phyloP scores from a whole-genome alignment of 176 grass and related monocot genomes.

The Rhynchospora tenuis region DNA sequence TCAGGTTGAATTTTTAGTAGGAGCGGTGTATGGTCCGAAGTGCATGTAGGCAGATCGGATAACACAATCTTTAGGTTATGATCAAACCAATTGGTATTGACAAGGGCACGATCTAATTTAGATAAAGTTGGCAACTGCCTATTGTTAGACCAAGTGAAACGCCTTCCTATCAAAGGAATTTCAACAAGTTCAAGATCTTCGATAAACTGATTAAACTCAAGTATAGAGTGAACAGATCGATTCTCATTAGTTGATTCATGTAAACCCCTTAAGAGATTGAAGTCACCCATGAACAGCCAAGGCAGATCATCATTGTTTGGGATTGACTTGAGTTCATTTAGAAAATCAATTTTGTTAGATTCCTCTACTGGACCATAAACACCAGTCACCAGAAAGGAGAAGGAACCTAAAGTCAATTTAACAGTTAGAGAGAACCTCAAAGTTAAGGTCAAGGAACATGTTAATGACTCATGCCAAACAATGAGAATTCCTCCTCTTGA shows the following conservation, averaged over 20 bases:
- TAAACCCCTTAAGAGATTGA: too few relatives aligned
- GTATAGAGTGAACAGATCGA: not conserved
- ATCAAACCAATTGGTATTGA: too few relatives aligned
- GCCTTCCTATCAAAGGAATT: too few relatives aligned
- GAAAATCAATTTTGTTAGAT: not conserved
- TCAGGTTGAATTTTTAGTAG: not conserved
- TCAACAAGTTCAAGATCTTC: not conserved
- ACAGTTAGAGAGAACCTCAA: not conserved
- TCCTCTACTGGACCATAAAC: too few relatives aligned
- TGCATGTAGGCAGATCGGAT: not conserved
- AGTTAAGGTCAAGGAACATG: not conserved
- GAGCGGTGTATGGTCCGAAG: not conserved
- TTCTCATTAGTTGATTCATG: not conserved
- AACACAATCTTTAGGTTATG: not conserved
- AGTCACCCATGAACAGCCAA: too few relatives aligned
- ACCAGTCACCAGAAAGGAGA: not conserved
- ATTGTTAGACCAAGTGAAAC: not conserved
- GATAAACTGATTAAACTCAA: not conserved
- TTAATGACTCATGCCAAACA: not conserved
- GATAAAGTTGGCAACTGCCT: not conserved
- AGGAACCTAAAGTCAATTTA: not conserved
- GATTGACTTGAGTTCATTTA: not conserved
- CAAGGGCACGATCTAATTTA: too few relatives aligned
- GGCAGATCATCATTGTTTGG: not conserved
- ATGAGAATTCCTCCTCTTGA: not conserved